A percentile compares a stretch with the other conserved stretches of the same genome.
phyloP scores from a whole-genome alignment of 495 filamentous ascomycete species.

The Letharia lupina region DNA sequence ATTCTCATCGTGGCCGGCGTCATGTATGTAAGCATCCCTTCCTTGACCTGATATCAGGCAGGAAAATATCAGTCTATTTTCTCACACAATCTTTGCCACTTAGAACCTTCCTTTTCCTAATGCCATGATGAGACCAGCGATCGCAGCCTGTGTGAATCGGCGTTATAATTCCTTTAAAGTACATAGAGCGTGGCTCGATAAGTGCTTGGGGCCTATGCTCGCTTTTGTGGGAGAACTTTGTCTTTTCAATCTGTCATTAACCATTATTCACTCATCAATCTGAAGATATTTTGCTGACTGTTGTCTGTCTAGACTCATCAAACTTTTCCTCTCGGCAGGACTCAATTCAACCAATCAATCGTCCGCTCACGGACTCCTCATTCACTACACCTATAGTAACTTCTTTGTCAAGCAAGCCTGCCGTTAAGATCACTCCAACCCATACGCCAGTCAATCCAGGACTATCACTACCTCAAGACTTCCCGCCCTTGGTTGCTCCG shows the following conservation, averaged over 20 bases:
- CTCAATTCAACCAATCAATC: neutral
- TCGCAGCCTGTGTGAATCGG: constrained; percentile 5
- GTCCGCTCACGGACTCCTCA: neutral
- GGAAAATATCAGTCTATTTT: constrained; percentile 46
- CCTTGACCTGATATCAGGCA: constrained; percentile 42
- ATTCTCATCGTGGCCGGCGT: constrained; percentile 54
- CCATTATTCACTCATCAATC: neutral
- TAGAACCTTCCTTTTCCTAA: constrained; percentile 32
- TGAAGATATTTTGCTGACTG: neutral
- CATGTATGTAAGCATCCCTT: constrained; percentile 75
- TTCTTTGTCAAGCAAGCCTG: neutral
- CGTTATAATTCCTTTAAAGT: neutral
- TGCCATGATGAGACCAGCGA: constrained; percentile 28
- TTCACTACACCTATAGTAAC: neutral
- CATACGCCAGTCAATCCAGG: constrained; percentile 19
- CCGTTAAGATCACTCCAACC: constrained; percentile 12
- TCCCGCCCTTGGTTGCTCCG: constrained; percentile 43
- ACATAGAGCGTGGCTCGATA: constrained; percentile 6
- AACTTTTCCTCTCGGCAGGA: neutral
- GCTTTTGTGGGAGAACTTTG: neutral
- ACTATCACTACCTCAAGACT: constrained; percentile 36
- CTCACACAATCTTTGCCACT: constrained; percentile 44
- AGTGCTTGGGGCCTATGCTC: constrained; percentile 7
- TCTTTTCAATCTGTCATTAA: neutral
- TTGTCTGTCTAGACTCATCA: neutral